These are phyloP conservation scores for Aristolochia fimbriata DNA, from an alignment of 164 flowering plant genomes.

Conservation along the genomic window DNA sequence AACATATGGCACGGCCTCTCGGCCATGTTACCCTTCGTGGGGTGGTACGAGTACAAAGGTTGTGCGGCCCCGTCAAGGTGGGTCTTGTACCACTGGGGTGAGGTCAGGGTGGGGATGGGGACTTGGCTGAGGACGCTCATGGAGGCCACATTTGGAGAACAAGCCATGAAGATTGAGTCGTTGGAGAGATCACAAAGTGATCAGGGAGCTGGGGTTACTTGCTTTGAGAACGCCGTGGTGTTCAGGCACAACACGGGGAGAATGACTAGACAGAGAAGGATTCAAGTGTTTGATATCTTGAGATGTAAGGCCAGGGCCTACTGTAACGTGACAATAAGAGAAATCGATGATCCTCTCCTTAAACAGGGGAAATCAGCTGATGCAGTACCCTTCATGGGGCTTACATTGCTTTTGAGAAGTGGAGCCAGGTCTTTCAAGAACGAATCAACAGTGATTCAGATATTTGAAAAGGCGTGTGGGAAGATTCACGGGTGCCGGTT, in stretches of 20 bases:
- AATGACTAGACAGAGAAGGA: conserved; percentile 47
- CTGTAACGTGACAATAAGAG: conserved; percentile 29
- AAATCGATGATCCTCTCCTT: not conserved
- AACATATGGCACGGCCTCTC: conserved; percentile 86
- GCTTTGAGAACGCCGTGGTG: conserved; percentile 62
- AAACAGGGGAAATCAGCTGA: too few relatives aligned
- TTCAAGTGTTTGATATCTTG: conserved; percentile 53
- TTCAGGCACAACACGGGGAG: conserved; percentile 75
- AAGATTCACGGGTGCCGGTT: conserved; percentile 48
- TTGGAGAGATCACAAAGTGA: conserved; percentile 26
- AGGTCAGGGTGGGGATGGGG: conserved; percentile 41
- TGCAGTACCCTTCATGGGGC: conserved; percentile 27
- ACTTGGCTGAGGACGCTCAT: conserved; percentile 40
- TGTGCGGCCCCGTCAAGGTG: conserved; percentile 41
- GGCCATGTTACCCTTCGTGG: conserved; percentile 54
- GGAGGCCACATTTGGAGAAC: conserved; percentile 39
- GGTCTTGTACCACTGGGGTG: conserved; percentile 74
- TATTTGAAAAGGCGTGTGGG: conserved; percentile 50
- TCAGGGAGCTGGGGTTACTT: conserved; percentile 18
- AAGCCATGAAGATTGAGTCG: conserved; percentile 20
- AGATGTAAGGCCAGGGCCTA: conserved; percentile 61
- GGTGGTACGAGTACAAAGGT: conserved; percentile 44
- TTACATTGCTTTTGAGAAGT: conserved; percentile 65
- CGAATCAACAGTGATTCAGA: conserved; percentile 34
- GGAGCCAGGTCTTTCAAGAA: conserved; percentile 69